phyloP scores from a whole-genome alignment of 2,329 filamentous ascomycete genomes.

The Sclerotinia subarctica region DNA sequence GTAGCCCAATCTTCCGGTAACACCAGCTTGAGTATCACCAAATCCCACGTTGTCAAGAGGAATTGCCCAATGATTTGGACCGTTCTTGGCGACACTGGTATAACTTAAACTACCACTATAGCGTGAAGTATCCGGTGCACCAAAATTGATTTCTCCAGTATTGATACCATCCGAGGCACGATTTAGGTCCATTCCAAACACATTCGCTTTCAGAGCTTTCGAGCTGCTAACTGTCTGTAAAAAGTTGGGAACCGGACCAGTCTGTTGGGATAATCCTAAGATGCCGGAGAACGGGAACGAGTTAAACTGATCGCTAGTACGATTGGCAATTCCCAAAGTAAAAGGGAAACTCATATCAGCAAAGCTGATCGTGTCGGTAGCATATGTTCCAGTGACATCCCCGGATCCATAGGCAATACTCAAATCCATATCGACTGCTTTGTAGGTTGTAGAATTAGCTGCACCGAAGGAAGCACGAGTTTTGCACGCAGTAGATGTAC shows the following conservation, averaged over 20 bases:
- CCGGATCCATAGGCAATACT: conserved; percentile 75
- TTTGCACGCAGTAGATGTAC: conserved; percentile 62
- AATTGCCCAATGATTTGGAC: conserved; percentile 68
- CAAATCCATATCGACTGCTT: conserved; percentile 53
- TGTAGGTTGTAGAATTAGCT: conserved; percentile 61
- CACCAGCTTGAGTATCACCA: conserved; percentile 54
- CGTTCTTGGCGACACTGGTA: conserved; percentile 46
- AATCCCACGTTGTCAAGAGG: conserved; percentile 62
- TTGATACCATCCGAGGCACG: conserved; percentile 63
- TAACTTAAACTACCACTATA: conserved; percentile 69
- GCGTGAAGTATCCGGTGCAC: conserved; percentile 62
- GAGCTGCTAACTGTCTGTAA: conserved; percentile 58
- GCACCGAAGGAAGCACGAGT: conserved; percentile 68
- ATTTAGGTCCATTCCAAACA: conserved; percentile 70
- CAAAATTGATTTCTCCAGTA: conserved; percentile 76
- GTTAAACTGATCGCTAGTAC: conserved; percentile 70
- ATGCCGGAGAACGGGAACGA: conserved; percentile 87
- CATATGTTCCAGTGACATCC: conserved; percentile 63
- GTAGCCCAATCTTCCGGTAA: conserved; percentile 56
- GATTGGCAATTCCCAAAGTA: conserved; percentile 69
- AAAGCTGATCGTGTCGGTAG: conserved; percentile 63
- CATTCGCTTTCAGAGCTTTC: conserved; percentile 58
- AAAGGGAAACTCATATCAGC: conserved; percentile 62
- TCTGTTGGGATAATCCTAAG: conserved; percentile 67
- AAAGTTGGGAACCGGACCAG: conserved; percentile 59